Percentiles rank a stretch among this genome's conserved stretches.
These are phyloP conservation scores for Pseudopediastrum boryanum DNA, from an alignment of 139 green algal species.

Conservation along the genomic window DNA sequence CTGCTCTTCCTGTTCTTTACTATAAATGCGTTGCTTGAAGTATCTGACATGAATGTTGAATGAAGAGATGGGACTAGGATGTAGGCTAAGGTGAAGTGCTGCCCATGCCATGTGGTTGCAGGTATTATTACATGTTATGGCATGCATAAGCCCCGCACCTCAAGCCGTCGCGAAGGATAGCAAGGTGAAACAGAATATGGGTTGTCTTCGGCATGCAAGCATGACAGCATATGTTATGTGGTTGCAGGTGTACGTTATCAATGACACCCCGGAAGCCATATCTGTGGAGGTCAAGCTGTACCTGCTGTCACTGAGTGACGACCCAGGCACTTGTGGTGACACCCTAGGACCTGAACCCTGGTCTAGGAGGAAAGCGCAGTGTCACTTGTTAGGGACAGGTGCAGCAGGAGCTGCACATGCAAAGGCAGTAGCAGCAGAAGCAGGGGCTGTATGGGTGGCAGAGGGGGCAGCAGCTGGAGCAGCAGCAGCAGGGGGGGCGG, in stretches of 20 bases:
- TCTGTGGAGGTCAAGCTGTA: not conserved
- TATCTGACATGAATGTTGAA: no score
- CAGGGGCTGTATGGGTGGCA: not conserved
- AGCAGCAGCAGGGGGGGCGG: slow-evolving; percentile 8
- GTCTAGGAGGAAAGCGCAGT: not conserved
- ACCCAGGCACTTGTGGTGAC: not conserved
- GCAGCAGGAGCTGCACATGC: not conserved
- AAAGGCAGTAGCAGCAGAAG: not conserved
- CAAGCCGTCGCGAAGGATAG: no score
- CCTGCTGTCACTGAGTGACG: slow-evolving; percentile 20
- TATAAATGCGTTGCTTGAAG: no score
- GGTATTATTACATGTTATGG: not conserved
- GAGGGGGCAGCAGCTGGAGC: not conserved
- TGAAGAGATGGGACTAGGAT: not conserved
- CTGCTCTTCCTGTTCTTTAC: no score
- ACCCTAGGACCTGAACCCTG: not conserved
- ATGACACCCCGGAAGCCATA: not conserved
- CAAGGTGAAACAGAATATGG: not conserved
- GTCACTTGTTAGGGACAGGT: not conserved
- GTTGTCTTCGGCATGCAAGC: not conserved
- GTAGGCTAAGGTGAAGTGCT: not conserved
- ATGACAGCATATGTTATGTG: not conserved
- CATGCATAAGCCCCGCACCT: not conserved
- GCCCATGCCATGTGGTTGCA: not conserved
- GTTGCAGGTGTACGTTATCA: slow-evolving; percentile 31